A percentile compares a stretch with the other conserved stretches of the same genome.
These are phyloP conservation scores for Apiospora pterosperma DNA, from an alignment of 2,329 filamentous ascomycete species.

Conservation along the genomic window DNA sequence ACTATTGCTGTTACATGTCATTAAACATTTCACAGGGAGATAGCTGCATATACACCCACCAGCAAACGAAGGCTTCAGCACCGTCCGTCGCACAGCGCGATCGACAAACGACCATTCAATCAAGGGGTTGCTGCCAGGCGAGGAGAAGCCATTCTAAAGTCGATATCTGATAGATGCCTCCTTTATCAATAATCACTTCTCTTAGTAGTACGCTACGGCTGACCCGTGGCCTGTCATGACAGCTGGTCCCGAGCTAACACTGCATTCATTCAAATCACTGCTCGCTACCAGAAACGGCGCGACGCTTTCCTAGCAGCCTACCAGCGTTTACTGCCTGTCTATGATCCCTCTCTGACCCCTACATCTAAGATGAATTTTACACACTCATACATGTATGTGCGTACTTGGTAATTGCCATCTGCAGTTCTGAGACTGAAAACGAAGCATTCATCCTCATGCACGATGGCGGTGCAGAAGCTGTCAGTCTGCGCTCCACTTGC, in stretches of 20 bases:
- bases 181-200: background rate
- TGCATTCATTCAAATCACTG: background rate
- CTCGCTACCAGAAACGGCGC: background rate
- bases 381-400: too few species aligned
- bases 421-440: background rate
- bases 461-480: background rate
- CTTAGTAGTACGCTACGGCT: background rate
- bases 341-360: background rate
- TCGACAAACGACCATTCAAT: slow-evolving; percentile 1
- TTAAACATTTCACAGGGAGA: too few species aligned
- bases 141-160: background rate
- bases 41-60: too few species aligned
- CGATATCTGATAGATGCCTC: background rate
- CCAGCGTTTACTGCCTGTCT: background rate
- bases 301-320: background rate
- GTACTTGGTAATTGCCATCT: background rate
- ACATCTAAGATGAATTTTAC: background rate
- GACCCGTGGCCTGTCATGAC: too few species aligned
- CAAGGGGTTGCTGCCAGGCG: background rate
- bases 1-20: too few species aligned
- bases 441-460: background rate
- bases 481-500: background rate
- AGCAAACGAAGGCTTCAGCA: background rate
- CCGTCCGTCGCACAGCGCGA: background rate
- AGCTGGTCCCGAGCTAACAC: background rate